Conservation (phyloP, 768 basidiomycete species). For the Termitomyces sp. region DNA sequence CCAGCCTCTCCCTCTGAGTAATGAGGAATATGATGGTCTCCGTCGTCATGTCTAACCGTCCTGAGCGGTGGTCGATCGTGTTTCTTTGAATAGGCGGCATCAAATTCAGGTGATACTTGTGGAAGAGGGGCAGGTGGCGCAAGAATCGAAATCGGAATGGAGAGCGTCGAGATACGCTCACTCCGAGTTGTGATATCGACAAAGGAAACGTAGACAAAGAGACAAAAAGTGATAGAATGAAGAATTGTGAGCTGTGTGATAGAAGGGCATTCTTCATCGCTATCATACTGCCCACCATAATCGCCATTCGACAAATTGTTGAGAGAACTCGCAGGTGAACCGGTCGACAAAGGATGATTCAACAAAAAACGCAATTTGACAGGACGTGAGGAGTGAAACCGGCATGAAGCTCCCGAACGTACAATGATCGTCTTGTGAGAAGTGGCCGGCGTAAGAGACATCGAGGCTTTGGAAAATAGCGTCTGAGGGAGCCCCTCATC, state of each 20-base stretch:
- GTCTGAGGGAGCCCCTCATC: constrained; percentile 27
- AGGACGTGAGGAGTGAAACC: constrained; percentile 76
- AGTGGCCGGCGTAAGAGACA: constrained; percentile 20
- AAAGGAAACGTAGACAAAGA: constrained; percentile 75
- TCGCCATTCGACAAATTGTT: constrained; percentile 40
- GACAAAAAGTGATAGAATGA: constrained; percentile 76
- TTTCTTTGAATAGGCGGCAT: constrained; percentile 82
- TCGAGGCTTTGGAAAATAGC: constrained; percentile 41
- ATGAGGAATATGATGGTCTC: constrained; percentile 55
- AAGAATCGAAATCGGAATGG: constrained; percentile 69
- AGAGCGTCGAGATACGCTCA: constrained; percentile 60
- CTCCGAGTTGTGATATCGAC: constrained; percentile 66
- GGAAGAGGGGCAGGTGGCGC: constrained; percentile 78
- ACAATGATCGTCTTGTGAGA: constrained; percentile 54
- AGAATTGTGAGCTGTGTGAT: constrained; percentile 82
- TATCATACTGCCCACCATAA: constrained; percentile 45
- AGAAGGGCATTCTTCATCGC: constrained; percentile 64
- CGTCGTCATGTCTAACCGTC: constrained; percentile 69
- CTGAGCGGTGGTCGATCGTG: constrained; percentile 76
- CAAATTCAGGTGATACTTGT: constrained; percentile 68
- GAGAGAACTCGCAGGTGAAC: constrained; percentile 46
- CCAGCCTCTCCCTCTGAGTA: constrained; percentile 75
- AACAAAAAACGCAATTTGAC: constrained; percentile 80
- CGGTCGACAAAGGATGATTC: constrained; percentile 54
- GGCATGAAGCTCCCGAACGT: constrained; percentile 87